Evolutionary conservation across 768 basidiomycete genomes (phyloP).

Genomic region (Tricholoma flavovirens): DNA sequence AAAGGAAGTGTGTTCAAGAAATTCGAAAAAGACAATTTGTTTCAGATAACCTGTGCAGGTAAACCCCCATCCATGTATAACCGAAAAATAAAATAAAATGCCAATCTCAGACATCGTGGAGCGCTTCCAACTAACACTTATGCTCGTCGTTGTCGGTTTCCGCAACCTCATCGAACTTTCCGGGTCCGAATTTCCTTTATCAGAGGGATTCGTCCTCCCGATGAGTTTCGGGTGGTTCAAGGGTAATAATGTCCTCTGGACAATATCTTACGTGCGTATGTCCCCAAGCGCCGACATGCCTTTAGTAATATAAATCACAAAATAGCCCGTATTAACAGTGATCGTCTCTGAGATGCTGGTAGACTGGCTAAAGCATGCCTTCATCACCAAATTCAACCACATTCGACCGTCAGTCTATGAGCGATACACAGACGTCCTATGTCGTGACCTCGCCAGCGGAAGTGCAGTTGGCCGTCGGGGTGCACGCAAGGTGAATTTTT

Average conservation of each 20-base stretch:
- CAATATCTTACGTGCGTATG: slow-evolving; percentile 78
- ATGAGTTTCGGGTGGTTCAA: slow-evolving; percentile 82
- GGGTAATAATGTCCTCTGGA: slow-evolving; percentile 76
- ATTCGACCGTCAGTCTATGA: slow-evolving; percentile 94
- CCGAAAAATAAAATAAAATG: background rate
- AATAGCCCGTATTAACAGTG: slow-evolving; percentile 86
- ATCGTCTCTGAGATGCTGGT: slow-evolving; percentile 89
- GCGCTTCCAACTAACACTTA: slow-evolving; percentile 85
- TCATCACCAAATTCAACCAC: slow-evolving; percentile 99
- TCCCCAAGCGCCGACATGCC: background rate
- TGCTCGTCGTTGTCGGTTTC: slow-evolving; percentile 88
- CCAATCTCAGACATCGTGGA: slow-evolving; percentile 84
- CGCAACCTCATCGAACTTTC: slow-evolving; percentile 93
- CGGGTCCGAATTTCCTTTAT: slow-evolving; percentile 81
- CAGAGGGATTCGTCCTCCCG: slow-evolving; percentile 67
- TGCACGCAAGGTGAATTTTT: slow-evolving; percentile 54
- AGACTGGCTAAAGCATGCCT: slow-evolving; percentile 99
- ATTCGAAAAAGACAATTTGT: slow-evolving; percentile 97
- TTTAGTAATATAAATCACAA: background rate
- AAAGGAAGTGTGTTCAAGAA: slow-evolving; percentile 99
- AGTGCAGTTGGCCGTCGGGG: slow-evolving; percentile 63
- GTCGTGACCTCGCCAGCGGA: slow-evolving; percentile 83
- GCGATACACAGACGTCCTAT: slow-evolving; percentile 91
- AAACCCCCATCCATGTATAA: slow-evolving; percentile 11
- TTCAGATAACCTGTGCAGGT: slow-evolving; percentile 98